Conservation (phyloP, 805 yeast species). For the Zygotorulaspora sp. region DNA sequence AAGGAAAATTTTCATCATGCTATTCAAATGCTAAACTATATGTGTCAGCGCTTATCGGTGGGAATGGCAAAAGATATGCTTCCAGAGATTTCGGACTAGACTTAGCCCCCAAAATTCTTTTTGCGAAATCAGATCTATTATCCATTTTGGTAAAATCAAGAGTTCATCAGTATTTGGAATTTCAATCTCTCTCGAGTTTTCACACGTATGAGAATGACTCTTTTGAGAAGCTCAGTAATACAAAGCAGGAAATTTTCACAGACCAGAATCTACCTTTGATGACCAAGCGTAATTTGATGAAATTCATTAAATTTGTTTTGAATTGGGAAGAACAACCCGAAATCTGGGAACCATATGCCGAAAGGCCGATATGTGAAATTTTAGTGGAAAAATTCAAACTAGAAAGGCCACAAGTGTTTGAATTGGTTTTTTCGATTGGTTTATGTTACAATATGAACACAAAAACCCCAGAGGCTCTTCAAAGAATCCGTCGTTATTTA, state of each 20-base stretch:
- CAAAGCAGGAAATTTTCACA: constrained; percentile 91
- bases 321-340: constrained; percentile 59
- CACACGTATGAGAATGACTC: constrained; percentile 92
- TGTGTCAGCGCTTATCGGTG: constrained; percentile 57
- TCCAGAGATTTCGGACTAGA: constrained; percentile 84
- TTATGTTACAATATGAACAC: constrained; percentile 59
- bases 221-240: constrained; percentile 78
- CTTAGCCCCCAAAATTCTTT: constrained; percentile 77
- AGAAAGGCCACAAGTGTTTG: constrained; percentile 70
- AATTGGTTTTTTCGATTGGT: constrained; percentile 82
- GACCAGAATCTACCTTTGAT: constrained; percentile 71
- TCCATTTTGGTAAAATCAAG: constrained; percentile 74
- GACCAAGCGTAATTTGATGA: constrained; percentile 79
- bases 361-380: constrained; percentile 55
- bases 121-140: constrained; percentile 85
- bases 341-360: constrained; percentile 52
- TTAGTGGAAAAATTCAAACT: constrained; percentile 63
- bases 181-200: constrained; percentile 80
- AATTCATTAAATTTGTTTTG: constrained; percentile 81
- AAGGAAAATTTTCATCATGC: constrained; percentile 30
- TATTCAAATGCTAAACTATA: constrained; percentile 73
- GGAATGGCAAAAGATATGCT: constrained; percentile 35
- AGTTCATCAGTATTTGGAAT: constrained; percentile 87
- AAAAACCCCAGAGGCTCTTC: constrained; percentile 67
- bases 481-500: constrained; percentile 77